Base-by-base conservation (phyloP, 352 stramenopile genomes). In the Phytophthora nicotianae region DNA sequence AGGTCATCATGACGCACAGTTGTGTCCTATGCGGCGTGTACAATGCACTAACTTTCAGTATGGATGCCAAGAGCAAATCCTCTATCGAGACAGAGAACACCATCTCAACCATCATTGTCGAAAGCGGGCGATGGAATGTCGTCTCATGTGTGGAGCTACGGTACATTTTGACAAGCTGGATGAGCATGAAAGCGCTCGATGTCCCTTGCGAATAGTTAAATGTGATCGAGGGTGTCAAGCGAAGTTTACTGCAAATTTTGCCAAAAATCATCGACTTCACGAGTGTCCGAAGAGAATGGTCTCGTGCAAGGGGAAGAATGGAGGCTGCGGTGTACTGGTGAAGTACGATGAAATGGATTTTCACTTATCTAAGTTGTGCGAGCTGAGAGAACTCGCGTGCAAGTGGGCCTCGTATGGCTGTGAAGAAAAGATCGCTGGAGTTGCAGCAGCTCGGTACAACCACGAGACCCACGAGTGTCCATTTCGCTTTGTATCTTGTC, bases 391-490 rank as follows among this genome's bases (percentile, higher is more conserved):
- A 9, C 41, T 80, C 11, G 53, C 72, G 2, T 94, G 83, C 32
- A 84, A 86, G 42, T 92, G 81, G 79, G 26, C 57, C 5, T 23
- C 3, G 29, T 55, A 84, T 33, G 85, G 85, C 11, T 94, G 85
- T 24, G 43, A 65, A 6, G 63, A 72, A 17, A 50, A 40, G 11
- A 70, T 90, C 32, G 70, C 76, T 16, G 83, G 83, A 2, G 51
- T 72, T 4, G 42, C 62, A 1, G 72, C 75, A 41, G 77, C 68
- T 21, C 74, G 81, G 8, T 50, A 66, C 6, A 62, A 84, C 26
- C 85, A 94, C 32, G 83, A 94, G 60, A 68, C 75, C 5, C 58
- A 67, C 5, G 83, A 86, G 55, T 92, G 85, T 53, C 49, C 54
- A 35, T 92, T 82, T 55, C 81, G 83, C 0, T 33, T 75, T 0